Percentiles rank a stretch among this genome's conserved stretches.
phyloP scores from a whole-genome alignment of 306 rosid species.

The Glycine tomentella region DNA sequence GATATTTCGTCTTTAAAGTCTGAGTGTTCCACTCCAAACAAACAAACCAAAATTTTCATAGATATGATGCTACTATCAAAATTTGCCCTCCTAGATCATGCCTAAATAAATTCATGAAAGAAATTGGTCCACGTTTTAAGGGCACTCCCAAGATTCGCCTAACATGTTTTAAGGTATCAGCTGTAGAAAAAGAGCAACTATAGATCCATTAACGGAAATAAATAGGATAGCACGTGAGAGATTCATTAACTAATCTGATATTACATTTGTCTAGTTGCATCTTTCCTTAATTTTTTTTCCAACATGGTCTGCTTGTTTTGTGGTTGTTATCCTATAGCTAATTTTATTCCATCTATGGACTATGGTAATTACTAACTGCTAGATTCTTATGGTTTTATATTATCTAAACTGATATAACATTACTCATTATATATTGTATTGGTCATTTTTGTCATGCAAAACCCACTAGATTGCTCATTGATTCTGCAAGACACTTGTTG shows the following conservation, averaged over 20 bases:
- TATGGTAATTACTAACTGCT: not conserved
- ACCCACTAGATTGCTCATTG: conserved; percentile 77
- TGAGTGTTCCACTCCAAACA: not conserved
- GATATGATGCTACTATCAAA: not conserved
- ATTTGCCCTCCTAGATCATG: not conserved
- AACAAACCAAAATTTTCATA: not conserved
- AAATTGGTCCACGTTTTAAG: not conserved
- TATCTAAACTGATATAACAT: too few species aligned
- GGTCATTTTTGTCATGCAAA: conserved; percentile 53
- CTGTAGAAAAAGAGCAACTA: too few species aligned
- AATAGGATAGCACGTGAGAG: too few species aligned
- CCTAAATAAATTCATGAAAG: not conserved
- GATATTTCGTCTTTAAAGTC: not conserved
- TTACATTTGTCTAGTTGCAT: too few species aligned
- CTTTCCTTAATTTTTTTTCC: not conserved
- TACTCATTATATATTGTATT: not conserved
- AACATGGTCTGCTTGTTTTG: conserved; percentile 18
- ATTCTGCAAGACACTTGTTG: conserved; percentile 69
- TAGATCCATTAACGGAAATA: too few species aligned
- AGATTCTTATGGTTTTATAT: not conserved
- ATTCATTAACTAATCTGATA: too few species aligned
- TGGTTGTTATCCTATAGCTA: not conserved
- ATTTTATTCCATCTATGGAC: not conserved
- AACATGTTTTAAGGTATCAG: not conserved
- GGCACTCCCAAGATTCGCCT: not conserved